phyloP scores from a whole-genome alignment of 2,329 filamentous ascomycete species.

The Epichloe uncinata region DNA sequence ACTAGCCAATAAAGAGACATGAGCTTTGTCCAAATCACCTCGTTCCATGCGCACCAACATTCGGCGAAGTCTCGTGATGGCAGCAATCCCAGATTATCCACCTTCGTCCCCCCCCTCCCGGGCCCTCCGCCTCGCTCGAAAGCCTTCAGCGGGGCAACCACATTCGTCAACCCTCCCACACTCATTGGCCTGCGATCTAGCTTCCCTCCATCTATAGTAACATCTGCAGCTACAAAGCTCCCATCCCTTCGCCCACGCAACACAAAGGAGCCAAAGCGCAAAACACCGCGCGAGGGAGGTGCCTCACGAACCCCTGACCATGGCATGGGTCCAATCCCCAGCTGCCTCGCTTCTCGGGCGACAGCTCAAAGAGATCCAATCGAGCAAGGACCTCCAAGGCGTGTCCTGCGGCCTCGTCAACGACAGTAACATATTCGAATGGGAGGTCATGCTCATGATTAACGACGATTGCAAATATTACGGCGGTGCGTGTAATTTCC shows the following conservation, averaged over 20 bases:
- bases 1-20: no score
- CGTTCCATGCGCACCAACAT: no score
- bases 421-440: constrained; percentile 84
- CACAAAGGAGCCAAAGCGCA: background rate
- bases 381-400: constrained; percentile 78
- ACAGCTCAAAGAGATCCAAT: constrained; percentile 91
- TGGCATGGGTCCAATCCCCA: constrained; percentile 35
- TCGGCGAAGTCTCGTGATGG: no score
- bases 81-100: no score
- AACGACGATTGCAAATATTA: constrained; percentile 89
- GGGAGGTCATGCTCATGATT: constrained; percentile 99
- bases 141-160: no score
- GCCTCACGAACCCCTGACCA: constrained; percentile 8
- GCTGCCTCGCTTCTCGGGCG: constrained; percentile 63
- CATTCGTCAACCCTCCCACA: no score
- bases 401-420: constrained; percentile 85
- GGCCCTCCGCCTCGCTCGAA: no score
- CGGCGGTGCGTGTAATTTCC: constrained; percentile 48
- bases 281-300: background rate
- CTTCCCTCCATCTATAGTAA: background rate
- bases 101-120: no score
- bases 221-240: background rate
- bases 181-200: no score
- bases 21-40: no score
- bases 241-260: background rate